Evolutionary conservation across 768 basidiomycete species (phyloP), one percentile per base, ranked within the genome.

Genomic region (Panellus pusillus): DNA sequence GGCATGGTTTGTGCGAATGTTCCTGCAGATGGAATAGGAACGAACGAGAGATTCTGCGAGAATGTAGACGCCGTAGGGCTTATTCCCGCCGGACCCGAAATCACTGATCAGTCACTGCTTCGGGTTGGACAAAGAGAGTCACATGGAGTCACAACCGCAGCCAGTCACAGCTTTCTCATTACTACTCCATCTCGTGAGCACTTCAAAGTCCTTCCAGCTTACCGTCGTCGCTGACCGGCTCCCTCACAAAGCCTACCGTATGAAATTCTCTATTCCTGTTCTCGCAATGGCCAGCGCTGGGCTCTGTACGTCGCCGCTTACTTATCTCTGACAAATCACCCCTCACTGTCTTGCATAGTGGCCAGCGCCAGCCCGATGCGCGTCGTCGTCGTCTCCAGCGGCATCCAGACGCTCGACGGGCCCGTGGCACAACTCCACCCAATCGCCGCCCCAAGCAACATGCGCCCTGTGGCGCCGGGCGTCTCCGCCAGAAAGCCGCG

Each of bases 401-500:
- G 44, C 44, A 18, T 36, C 18, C 19, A n/a, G 20, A 41, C 11
- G n/a, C 11, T 29, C 12, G 35, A 50, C 49, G 47, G 39, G 17
- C 39, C 35, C 13, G 50, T 50, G 5, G 50, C 50, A 13, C 47
- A 53, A 3, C 19, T 54, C 12, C 4, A 31, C 4, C 51, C 32
- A 20, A 18, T 18, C 29, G 13, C 13, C 44, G 44, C 13, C 14
- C 7, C 58, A 46, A 9, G 3, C 63, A 36, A 11, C 31, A 20
- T 42, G 18, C 67, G 32, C 43, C 45, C 19, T 73, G 71, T 54
- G 52, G 61, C 14, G 71, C 73, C 41, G 58, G 62, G 41, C 70
- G 70, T 36, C 58, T 80, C 65, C 73, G 70, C 56, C 66, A 75
- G 63, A 85, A 84, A 63, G 76, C 77, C 24, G 60, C 81, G 50